Percentiles rank a stretch among this genome's conserved stretches.
These are phyloP conservation scores for Amaranthus hypochondriacus DNA, from an alignment of 148 eudicot genomes.

Conservation along the genomic window DNA sequence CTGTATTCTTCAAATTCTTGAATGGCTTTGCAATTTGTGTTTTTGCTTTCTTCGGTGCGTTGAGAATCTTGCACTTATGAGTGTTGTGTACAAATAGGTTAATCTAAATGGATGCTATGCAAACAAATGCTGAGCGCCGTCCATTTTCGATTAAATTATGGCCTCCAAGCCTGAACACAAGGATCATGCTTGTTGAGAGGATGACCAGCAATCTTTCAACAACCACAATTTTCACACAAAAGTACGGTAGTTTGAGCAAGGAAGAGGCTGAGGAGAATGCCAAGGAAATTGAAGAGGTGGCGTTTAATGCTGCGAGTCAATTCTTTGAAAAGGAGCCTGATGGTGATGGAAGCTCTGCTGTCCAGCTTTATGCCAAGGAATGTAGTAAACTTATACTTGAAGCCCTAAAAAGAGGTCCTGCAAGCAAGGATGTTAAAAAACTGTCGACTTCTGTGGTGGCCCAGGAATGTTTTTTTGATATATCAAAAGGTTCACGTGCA, in stretches of 20 bases:
- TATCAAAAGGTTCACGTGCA: slow-evolving; percentile 54
- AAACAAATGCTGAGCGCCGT: slow-evolving; percentile 24
- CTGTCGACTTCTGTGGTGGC: slow-evolving; percentile 17
- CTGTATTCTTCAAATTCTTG: too few species aligned
- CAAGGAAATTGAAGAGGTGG: slow-evolving; percentile 55
- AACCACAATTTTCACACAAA: slow-evolving; percentile 63
- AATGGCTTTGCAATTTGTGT: background rate
- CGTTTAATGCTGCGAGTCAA: slow-evolving; percentile 56
- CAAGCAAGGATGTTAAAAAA: slow-evolving; percentile 31
- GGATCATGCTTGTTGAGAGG: slow-evolving; percentile 60
- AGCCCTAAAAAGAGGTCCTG: slow-evolving; percentile 60
- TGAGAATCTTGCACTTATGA: background rate
- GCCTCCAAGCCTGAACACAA: slow-evolving; percentile 74
- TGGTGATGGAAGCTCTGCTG: slow-evolving; percentile 83
- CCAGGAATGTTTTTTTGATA: slow-evolving; percentile 47
- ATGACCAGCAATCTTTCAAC: slow-evolving; percentile 66
- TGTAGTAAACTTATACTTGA: slow-evolving; percentile 73
- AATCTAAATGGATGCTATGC: slow-evolving; percentile 39
- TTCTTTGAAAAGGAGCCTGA: slow-evolving; percentile 73
- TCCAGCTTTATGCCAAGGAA: slow-evolving; percentile 81
- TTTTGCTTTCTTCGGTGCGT: background rate
- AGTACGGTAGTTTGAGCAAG: slow-evolving; percentile 60
- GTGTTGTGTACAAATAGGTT: background rate
- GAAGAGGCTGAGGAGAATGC: slow-evolving; percentile 82
- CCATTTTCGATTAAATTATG: slow-evolving; percentile 59